phyloP scores from a whole-genome alignment of 331 rosid species.

The Erythrophleum ivorense region DNA sequence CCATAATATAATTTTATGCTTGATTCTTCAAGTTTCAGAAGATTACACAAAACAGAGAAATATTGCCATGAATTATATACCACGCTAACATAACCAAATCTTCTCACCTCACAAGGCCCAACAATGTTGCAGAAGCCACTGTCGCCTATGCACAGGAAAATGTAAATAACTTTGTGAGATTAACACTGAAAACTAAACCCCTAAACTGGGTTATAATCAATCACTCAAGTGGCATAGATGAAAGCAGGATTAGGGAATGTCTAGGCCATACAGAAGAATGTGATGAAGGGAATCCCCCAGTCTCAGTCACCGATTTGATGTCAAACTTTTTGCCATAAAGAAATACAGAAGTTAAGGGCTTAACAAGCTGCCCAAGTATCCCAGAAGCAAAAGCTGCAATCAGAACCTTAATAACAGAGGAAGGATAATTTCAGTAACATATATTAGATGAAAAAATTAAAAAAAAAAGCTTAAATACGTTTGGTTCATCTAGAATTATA shows the following conservation, averaged over 20 bases:
- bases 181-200: constrained; percentile 25
- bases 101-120: constrained; percentile 82
- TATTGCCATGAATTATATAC: constrained; percentile 11
- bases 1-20: not conserved
- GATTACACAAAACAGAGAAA: not conserved
- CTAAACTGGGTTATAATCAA: constrained; percentile 3
- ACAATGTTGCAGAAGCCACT: constrained; percentile 77
- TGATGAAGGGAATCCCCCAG: constrained; percentile 96
- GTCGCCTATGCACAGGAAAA: constrained; percentile 60
- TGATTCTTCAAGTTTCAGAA: not conserved
- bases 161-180: constrained; percentile 39
- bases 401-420: constrained; percentile 58
- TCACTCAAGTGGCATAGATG: constrained; percentile 8
- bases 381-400: constrained; percentile 74
- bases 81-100: constrained; percentile 5
- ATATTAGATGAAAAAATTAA: not conserved
- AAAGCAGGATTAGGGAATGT: constrained; percentile 3
- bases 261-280: constrained; percentile 81
- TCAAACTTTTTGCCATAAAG: constrained; percentile 76
- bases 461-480: not conserved
- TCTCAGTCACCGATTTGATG: constrained; percentile 59
- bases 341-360: constrained; percentile 77
- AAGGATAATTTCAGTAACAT: not conserved
- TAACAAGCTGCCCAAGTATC: constrained; percentile 82
- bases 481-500: not conserved